A percentile compares a stretch with the other conserved stretches of the same genome.
These are phyloP conservation scores for Chiua sp. DNA, from an alignment of 1,284 basidiomycete genomes.

Conservation along the genomic window DNA sequence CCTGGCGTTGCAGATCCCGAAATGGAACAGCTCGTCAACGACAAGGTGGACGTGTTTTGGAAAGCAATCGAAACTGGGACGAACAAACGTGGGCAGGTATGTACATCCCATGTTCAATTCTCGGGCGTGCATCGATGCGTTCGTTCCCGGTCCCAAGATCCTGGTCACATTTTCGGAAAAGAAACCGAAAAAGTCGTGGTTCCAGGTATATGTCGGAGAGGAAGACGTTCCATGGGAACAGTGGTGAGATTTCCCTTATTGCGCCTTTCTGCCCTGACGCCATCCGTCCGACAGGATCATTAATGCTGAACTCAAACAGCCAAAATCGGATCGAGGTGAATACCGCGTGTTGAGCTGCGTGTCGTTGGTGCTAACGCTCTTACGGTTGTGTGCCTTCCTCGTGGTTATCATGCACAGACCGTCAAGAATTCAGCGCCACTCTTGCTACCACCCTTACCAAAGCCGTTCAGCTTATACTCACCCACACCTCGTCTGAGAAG, in stretches of 20 bases:
- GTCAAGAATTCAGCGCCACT: constrained; percentile 59
- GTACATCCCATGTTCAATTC: too few relatives aligned
- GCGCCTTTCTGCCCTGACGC: constrained; percentile 3
- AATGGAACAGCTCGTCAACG: constrained; percentile 68
- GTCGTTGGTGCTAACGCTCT: neutral
- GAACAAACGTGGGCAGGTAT: constrained; percentile 71
- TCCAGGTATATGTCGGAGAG: constrained; percentile 69
- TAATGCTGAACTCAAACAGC: constrained; percentile 75
- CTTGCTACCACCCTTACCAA: constrained; percentile 65
- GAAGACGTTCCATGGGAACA: constrained; percentile 86
- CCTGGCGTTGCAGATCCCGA: constrained; percentile 75
- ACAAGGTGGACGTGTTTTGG: constrained; percentile 81
- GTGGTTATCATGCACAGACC: constrained; percentile 53
- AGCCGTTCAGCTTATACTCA: constrained; percentile 69
- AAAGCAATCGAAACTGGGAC: constrained; percentile 68
- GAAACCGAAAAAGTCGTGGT: constrained; percentile 76
- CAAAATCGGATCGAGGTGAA: constrained; percentile 64
- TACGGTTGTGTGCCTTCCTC: too few relatives aligned
- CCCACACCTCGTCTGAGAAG: constrained; percentile 74
- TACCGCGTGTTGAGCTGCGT: neutral
- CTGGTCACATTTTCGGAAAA: constrained; percentile 76
- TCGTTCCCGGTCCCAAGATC: constrained; percentile 54
- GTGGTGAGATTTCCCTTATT: constrained; percentile 51
- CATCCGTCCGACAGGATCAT: constrained; percentile 56
- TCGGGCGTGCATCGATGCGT: neutral